phyloP scores from a whole-genome alignment of 129 eudicot genomes.

The Ambrosia artemisiifolia region DNA sequence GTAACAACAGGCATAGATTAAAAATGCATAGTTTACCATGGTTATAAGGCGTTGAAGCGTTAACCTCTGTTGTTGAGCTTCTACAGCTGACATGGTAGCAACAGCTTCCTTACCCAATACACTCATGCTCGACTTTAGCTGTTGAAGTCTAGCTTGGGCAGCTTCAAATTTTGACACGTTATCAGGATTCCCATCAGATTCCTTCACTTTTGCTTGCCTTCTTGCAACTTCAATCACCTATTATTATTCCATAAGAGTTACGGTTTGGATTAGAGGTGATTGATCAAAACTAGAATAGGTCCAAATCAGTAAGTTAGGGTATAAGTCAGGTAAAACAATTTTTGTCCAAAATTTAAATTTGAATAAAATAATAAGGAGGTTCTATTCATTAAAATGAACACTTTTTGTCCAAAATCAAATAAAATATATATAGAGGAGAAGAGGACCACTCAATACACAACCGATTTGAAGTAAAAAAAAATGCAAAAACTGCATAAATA shows the following conservation, averaged over 20 bases:
- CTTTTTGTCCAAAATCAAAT: not conserved
- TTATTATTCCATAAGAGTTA: constrained; percentile 14
- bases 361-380: not conserved
- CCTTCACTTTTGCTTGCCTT: constrained; percentile 74
- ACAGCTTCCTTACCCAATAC: constrained; percentile 85
- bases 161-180: constrained; percentile 59
- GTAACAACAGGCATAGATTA: not conserved
- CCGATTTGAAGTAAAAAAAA: too few relatives aligned
- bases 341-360: not conserved
- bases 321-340: not conserved
- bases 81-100: constrained; percentile 91
- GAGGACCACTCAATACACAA: not conserved
- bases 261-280: not conserved
- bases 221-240: constrained; percentile 93
- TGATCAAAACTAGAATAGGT: not conserved
- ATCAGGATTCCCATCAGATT: constrained; percentile 56
- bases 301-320: not conserved
- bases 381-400: not conserved
- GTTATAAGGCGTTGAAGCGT: constrained; percentile 80
- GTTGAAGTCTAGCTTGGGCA: constrained; percentile 74
- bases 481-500: too few relatives aligned
- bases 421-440: not conserved
- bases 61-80: constrained; percentile 87
- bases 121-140: constrained; percentile 71
- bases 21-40: constrained; percentile 46